Base-by-base conservation (phyloP, 208 protist genomes). In the Perkinsela sp. region DNA sequence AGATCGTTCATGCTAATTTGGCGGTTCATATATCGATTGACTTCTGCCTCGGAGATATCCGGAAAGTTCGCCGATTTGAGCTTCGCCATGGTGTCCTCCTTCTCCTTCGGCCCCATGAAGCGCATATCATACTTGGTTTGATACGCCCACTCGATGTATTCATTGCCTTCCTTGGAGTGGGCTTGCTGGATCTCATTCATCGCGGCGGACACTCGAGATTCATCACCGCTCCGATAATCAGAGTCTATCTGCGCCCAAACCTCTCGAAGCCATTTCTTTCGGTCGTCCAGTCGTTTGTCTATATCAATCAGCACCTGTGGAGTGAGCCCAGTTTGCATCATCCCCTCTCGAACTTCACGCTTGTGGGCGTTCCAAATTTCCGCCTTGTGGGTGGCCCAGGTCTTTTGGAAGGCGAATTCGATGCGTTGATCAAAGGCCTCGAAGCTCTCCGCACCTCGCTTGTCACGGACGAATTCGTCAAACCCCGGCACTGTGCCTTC, bases 101-200 rank as follows among this genome's bases (percentile, higher is more conserved):
- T 74, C 32, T 74, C 72, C 65, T 85, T 86, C 0, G 76, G 72
- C 0, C 85, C 85, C 32, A 69, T 66, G 68, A 84, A 86, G 48
- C 85, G 83, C 29, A 75, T 40, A 48, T 83, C 78, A 15, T 75
- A 77, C 70, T 87, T 81, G 30, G 68, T 74, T 40, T 89, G 81
- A 73, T 90, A 90, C 31, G 86, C 77, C 82, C 83, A 90, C 72
- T 74, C 77, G 80, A 90, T 89, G 76, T 89, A 88, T 6, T 82
- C 85, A 16, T 79, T 79, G 0, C 83, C 81, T 69, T 89, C 83
- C 16, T 81, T 82, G n/a, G 68, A 73, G 71, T 89, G 75, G 0
- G 85, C 79, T 15, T 77, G 76, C 0, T 77, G 76, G 67, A 90
- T 89, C 72, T 90, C 83, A 13, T 76, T 68, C 22, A 83, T 80